phyloP scores from a whole-genome alignment of 2,329 filamentous ascomycete species.

The Pseudomassariella vexata region DNA sequence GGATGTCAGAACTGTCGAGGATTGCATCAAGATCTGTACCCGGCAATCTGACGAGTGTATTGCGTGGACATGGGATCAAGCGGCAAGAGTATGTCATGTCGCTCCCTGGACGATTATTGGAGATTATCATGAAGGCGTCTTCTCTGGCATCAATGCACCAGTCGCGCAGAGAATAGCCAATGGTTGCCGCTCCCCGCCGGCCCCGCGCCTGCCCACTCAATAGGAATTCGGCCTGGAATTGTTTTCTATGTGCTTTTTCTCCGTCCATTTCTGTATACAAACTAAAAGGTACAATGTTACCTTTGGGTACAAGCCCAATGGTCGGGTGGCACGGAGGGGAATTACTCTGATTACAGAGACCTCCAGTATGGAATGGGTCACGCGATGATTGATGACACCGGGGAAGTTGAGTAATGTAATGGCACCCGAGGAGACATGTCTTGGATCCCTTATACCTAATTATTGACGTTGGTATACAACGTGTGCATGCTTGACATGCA shows the following conservation, averaged over 20 bases:
- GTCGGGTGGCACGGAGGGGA: no score
- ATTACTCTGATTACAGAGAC: no score
- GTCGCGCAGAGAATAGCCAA: slow-evolving; percentile 17
- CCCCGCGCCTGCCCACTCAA: slow-evolving; percentile 2
- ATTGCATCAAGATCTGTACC: slow-evolving; percentile 38
- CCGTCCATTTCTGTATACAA: neutral
- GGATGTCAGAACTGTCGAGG: slow-evolving; percentile 31
- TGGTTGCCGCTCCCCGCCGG: slow-evolving; percentile 17
- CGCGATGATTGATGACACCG: no score
- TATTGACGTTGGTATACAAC: no score
- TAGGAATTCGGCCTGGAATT: no score
- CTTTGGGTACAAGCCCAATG: no score
- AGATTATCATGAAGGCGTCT: slow-evolving; percentile 22
- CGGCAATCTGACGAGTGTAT: slow-evolving; percentile 34
- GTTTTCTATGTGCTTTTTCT: neutral
- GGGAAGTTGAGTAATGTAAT: no score
- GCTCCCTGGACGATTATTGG: slow-evolving; percentile 47
- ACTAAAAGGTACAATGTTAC: no score
- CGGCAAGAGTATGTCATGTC: slow-evolving; percentile 32
- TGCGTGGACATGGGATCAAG: slow-evolving; percentile 45
- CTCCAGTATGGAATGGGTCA: no score
- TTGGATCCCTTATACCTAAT: no score
- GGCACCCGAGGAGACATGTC: no score
- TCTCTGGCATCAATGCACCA: slow-evolving; percentile 32
- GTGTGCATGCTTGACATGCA: no score